Evolutionary conservation across 306 rosid species (phyloP).

Genomic region (Rosa lucieae): DNA sequence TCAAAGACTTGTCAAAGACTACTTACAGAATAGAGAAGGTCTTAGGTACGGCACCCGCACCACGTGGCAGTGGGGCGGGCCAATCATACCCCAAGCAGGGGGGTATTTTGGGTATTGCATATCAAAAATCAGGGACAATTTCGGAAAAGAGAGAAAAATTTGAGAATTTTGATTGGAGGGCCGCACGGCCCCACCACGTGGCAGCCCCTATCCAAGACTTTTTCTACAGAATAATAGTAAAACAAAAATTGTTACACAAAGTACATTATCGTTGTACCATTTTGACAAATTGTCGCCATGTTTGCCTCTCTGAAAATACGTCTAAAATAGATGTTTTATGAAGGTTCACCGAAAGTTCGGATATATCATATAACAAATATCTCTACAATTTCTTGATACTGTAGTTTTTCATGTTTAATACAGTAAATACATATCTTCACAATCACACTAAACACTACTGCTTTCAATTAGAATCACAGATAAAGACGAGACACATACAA

Average conservation of each 20-base stretch:
- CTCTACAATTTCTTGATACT: background rate
- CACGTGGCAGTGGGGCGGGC: too few relatives aligned
- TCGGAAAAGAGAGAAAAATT: too few relatives aligned
- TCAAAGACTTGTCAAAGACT: background rate
- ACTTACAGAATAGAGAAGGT: background rate
- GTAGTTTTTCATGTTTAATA: background rate
- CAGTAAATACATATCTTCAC: constrained; percentile 11
- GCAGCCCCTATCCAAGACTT: too few relatives aligned
- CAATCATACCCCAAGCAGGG: too few relatives aligned
- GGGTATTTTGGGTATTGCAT: too few relatives aligned
- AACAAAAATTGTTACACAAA: background rate
- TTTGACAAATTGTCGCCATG: background rate
- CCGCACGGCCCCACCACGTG: too few relatives aligned
- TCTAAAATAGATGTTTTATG: background rate
- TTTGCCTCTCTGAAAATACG: background rate
- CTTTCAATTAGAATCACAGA: constrained; percentile 16
- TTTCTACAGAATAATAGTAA: background rate
- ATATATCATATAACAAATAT: background rate
- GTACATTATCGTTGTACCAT: background rate
- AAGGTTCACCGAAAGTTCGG: background rate
- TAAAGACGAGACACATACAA: background rate
- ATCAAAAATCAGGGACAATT: too few relatives aligned
- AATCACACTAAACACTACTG: background rate
- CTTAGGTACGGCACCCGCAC: too few relatives aligned
- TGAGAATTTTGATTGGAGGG: too few relatives aligned